phyloP scores from a whole-genome alignment of 495 filamentous ascomycete genomes.

The Penicillium desertorum region DNA sequence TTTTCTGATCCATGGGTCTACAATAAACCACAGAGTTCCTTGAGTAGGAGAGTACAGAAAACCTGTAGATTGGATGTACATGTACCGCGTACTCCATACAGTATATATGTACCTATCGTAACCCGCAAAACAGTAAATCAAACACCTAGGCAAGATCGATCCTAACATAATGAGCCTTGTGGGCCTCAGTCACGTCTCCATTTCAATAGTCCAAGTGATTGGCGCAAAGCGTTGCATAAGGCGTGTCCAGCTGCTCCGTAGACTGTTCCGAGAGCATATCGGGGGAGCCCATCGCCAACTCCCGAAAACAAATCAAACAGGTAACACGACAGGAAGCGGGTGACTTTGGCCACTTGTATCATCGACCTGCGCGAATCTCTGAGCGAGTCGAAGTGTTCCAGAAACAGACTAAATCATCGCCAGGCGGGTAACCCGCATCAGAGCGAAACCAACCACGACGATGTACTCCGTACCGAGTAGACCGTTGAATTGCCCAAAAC shows the following conservation, averaged over 20 bases:
- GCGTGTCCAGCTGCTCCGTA: background rate
- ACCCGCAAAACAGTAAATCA: background rate
- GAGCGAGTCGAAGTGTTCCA: slow-evolving; percentile 3
- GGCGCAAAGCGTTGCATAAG: background rate
- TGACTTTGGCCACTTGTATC: background rate
- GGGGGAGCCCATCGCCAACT: background rate
- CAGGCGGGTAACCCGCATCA: background rate
- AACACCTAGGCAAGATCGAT: background rate
- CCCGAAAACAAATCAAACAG: background rate
- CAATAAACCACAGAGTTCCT: slow-evolving; percentile 11
- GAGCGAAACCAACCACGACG: background rate
- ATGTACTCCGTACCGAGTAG: background rate
- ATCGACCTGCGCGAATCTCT: background rate
- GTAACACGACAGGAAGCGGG: background rate
- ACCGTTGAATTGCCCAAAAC: background rate
- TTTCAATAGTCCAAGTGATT: background rate
- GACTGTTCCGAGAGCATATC: background rate
- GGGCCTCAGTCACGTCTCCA: background rate
- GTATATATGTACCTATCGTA: background rate
- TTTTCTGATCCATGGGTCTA: slow-evolving; percentile 37
- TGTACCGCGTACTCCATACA: background rate
- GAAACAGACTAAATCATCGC: background rate
- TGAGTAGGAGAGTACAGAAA: background rate
- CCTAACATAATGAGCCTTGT: background rate
- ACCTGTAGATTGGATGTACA: background rate